These are phyloP conservation scores for Metschnikowia peoriensis DNA, from an alignment of 805 yeast species.

Conservation along the genomic window DNA sequence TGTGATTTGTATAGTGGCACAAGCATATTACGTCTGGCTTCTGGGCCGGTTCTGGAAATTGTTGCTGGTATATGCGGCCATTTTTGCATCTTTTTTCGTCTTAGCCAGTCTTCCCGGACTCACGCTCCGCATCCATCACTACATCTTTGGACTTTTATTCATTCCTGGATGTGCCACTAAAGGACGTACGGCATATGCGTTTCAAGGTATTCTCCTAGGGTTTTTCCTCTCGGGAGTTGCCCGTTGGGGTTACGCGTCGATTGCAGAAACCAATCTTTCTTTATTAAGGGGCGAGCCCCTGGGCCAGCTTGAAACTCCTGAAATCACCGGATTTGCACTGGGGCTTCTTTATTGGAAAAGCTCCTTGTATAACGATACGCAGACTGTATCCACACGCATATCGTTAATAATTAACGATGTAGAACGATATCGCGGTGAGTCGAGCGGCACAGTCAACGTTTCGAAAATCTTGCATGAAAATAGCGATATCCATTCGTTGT, in stretches of 20 bases:
- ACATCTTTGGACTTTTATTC: conserved; percentile 69
- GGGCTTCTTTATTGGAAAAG: conserved; percentile 39
- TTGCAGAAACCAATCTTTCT: conserved; percentile 71
- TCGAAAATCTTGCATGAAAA: conserved; percentile 21
- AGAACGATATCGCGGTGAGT: conserved; percentile 64
- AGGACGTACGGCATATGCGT: conserved; percentile 65
- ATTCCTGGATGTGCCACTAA: conserved; percentile 82
- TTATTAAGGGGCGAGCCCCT: conserved; percentile 74
- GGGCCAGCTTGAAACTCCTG: conserved; percentile 52
- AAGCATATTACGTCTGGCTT: conserved; percentile 78
- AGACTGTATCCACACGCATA: conserved; percentile 32
- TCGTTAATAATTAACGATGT: conserved; percentile 77
- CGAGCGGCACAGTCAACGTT: conserved; percentile 38
- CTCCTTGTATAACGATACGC: conserved; percentile 9
- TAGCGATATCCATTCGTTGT: conserved; percentile 21
- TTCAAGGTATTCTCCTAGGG: conserved; percentile 85
- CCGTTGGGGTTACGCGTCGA: conserved; percentile 91
- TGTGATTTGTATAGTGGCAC: conserved; percentile 55
- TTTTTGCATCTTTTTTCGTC: conserved; percentile 37
- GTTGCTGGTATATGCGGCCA: conserved; percentile 52
- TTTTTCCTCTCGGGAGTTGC: conserved; percentile 80
- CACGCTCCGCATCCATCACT: conserved; percentile 75
- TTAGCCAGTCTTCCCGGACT: conserved; percentile 53
- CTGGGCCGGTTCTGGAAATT: conserved; percentile 67
- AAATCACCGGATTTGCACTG: conserved; percentile 34